A percentile compares a stretch with the other conserved stretches of the same genome.
These are phyloP conservation scores for Xylaria sp. DNA, from an alignment of 2,329 filamentous ascomycete genomes.

Conservation along the genomic window DNA sequence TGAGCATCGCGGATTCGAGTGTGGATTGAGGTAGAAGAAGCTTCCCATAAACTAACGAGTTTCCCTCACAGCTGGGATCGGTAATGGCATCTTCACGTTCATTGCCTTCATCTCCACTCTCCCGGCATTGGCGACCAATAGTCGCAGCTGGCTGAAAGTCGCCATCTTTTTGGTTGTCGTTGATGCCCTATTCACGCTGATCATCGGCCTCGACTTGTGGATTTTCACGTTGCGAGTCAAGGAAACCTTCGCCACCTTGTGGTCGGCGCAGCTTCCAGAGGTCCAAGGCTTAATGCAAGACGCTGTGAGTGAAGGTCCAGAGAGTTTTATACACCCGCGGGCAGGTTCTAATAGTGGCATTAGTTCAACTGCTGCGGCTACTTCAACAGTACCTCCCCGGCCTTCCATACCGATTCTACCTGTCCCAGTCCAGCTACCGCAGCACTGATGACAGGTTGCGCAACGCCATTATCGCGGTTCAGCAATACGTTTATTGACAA, in stretches of 20 bases:
- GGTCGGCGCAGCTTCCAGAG: conserved; percentile 64
- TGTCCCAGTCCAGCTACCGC: conserved; percentile 78
- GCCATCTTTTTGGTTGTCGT: conserved; percentile 73
- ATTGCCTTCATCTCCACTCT: conserved; percentile 75
- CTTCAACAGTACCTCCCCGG: conserved; percentile 75
- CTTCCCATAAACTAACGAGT: conserved; percentile 1
- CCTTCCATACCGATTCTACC: conserved; percentile 74
- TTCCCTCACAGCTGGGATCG: conserved; percentile 68
- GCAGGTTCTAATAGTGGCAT: conserved; percentile 39
- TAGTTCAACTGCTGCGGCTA: conserved; percentile 87
- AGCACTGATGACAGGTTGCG: conserved; percentile 75
- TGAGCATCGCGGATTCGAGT: not conserved
- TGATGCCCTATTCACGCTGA: conserved; percentile 71
- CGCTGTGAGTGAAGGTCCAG: conserved; percentile 60
- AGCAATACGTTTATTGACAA: conserved; percentile 77
- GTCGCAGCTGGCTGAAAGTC: conserved; percentile 75
- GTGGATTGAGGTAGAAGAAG: not conserved
- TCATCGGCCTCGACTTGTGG: conserved; percentile 76
- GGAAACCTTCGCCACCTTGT: conserved; percentile 69
- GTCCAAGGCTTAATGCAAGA: conserved; percentile 78
- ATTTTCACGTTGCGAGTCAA: conserved; percentile 77
- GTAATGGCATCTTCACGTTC: conserved; percentile 78
- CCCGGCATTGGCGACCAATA: conserved; percentile 75
- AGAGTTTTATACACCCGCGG: not conserved
- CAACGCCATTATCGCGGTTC: conserved; percentile 73